A percentile compares a stretch with the other conserved stretches of the same genome.
These are phyloP conservation scores for Colletotrichum zoysiae DNA, from an alignment of 2,329 filamentous ascomycete genomes.

Conservation along the genomic window DNA sequence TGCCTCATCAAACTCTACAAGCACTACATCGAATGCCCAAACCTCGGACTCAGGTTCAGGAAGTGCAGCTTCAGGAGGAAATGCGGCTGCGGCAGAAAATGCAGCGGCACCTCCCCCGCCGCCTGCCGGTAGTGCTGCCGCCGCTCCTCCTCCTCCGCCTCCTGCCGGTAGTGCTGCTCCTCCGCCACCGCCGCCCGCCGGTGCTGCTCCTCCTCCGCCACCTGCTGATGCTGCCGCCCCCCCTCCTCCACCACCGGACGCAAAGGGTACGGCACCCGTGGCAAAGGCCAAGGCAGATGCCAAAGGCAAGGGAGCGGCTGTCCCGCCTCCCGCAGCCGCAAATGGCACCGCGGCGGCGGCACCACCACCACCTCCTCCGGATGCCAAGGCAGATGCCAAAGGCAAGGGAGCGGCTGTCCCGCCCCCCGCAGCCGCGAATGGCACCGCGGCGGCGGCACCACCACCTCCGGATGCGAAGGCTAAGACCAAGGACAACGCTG, in stretches of 20 bases:
- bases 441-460: slow-evolving; percentile 2
- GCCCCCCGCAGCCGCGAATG: slow-evolving; percentile 18
- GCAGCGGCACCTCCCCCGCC: slow-evolving; percentile 22
- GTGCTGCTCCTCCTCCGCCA: neutral
- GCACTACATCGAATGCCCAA: neutral
- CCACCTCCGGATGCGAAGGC: slow-evolving; percentile 7
- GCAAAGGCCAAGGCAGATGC: slow-evolving; percentile 10
- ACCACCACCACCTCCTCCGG: neutral
- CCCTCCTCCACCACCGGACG: slow-evolving; percentile 4
- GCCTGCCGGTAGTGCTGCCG: neutral
- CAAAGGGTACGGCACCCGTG: slow-evolving; percentile 16
- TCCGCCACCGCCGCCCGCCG: neutral
- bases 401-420: neutral
- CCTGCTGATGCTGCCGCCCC: neutral
- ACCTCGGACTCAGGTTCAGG: neutral
- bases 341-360: slow-evolving; percentile 15
- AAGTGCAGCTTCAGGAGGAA: neutral
- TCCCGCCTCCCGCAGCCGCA: slow-evolving; percentile 1
- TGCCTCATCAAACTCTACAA: neutral
- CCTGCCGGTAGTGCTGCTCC: neutral
- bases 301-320: slow-evolving; percentile 2
- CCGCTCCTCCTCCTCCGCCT: neutral
- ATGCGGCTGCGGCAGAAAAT: neutral
- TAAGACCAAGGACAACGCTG: slow-evolving; percentile 1
- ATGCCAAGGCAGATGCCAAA: slow-evolving; percentile 12